Evolutionary conservation across 202 grass and related monocot species (phyloP), one percentile per base, ranked within the genome.

Genomic region (Setaria viridis): DNA sequence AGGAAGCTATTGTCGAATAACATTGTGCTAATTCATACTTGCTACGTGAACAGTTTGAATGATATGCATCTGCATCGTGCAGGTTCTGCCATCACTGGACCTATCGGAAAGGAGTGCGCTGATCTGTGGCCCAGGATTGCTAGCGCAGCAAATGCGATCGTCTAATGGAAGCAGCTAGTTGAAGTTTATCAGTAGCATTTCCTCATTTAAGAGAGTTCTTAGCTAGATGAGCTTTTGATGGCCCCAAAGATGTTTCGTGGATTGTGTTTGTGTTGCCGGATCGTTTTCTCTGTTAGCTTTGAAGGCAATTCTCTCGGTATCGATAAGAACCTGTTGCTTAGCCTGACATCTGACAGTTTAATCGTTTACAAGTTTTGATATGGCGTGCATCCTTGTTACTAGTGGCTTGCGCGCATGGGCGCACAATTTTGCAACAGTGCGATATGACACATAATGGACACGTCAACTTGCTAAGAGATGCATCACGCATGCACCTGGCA

Each of bases 11-110:
- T 35, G 1, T 35, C 19, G 0, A 30, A 69, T 34, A 11, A 1
- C 32, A 3, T 15, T 21, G 1, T 59, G 10, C 9, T 73, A 34
- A 57, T 20, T 57, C 11, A 33, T 82, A 30, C 20, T 11, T 34
- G 33, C 25, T 21, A 14, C 9, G 16, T 6, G 60, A 71, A 9
- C 34, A 77, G 16, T 42, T 7, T 67, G 50, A 88, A 9, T 79
- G 14, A 65, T 20, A 13, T 21, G 3, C 49, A 6, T 57, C 68
- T 43, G 3, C 11, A 53, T 62, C 7, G 0, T 66, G 82, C 85
- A 97, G 95, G 95, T 41, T 97, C 95, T 88, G 95, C 95, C 47
- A 97, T 97, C 86, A 97, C 94, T 5, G 94, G 94, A 89, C 94
- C 94, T 1, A 97, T 97, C 10, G 92, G 94, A 42, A 97, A 97